Evolutionary conservation across 345 rosid genomes (phyloP).

Genomic region (Camelina sativa): DNA sequence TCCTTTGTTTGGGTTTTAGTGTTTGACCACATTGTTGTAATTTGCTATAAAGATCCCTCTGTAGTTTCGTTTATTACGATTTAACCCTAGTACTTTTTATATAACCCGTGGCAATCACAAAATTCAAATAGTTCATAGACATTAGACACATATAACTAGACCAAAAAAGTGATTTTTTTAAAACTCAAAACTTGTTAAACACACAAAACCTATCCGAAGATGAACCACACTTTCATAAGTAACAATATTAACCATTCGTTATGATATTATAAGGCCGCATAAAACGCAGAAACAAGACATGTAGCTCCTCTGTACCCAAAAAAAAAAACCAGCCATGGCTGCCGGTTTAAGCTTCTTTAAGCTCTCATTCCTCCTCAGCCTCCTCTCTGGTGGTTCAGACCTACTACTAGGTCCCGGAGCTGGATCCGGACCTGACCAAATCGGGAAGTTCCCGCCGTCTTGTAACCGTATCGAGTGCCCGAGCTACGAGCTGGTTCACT

Average conservation of each 20-base stretch:
- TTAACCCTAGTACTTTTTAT: not conserved
- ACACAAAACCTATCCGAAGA: constrained; percentile 43
- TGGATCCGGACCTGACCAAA: constrained; percentile 12
- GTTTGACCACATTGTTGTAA: not conserved
- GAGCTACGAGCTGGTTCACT: constrained; percentile 52
- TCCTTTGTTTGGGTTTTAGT: not conserved
- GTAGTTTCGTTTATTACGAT: not conserved
- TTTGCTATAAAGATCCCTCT: not conserved
- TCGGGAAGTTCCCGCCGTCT: constrained; percentile 56
- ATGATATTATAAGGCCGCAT: not conserved
- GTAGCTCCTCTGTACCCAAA: not conserved
- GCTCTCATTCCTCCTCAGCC: constrained; percentile 56
- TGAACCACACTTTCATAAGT: constrained; percentile 38
- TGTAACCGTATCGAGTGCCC: constrained; percentile 90
- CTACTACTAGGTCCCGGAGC: constrained; percentile 22
- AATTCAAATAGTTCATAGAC: not conserved
- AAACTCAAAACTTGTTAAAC: not conserved
- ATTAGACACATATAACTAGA: not conserved
- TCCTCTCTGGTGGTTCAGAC: constrained; percentile 50
- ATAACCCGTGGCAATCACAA: not conserved
- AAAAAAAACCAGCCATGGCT: constrained; percentile 41
- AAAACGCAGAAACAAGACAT: not conserved
- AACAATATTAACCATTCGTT: not conserved
- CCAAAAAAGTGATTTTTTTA: too few relatives aligned
- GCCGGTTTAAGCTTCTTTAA: constrained; percentile 42